Conservation (phyloP, 768 basidiomycete genomes). For the Daedalea quercina region DNA sequence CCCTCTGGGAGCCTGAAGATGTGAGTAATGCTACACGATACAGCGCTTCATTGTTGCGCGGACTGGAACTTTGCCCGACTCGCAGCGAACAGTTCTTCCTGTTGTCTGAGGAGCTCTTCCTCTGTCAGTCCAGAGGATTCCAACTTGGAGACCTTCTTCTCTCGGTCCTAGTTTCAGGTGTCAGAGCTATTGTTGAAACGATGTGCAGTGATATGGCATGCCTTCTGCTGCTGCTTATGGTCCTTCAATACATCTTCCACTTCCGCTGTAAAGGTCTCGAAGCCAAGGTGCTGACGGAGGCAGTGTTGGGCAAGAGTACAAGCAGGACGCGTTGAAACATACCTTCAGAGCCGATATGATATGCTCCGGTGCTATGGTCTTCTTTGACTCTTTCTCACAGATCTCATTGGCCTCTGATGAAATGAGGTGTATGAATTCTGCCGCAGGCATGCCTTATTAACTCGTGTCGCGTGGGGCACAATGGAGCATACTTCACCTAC, state of each 20-base stretch:
- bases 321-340: slow-evolving; percentile 13
- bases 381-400: slow-evolving; percentile 96
- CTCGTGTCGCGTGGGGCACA: neutral
- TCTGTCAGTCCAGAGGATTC: slow-evolving; percentile 85
- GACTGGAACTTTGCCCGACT: slow-evolving; percentile 77
- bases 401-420: slow-evolving; percentile 98
- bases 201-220: slow-evolving; percentile 26
- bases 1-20: slow-evolving; percentile 1
- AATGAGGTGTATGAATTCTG: slow-evolving; percentile 97
- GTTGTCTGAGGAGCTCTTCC: slow-evolving; percentile 81
- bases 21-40: neutral
- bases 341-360: slow-evolving; percentile 90
- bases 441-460: neutral
- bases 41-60: slow-evolving; percentile 37
- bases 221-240: slow-evolving; percentile 95
- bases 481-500: slow-evolving; percentile 70
- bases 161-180: slow-evolving; percentile 55
- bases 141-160: slow-evolving; percentile 88
- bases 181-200: neutral
- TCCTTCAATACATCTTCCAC: slow-evolving; percentile 92
- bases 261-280: slow-evolving; percentile 84
- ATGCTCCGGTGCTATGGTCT: slow-evolving; percentile 98
- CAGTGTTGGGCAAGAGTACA: neutral
- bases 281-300: slow-evolving; percentile 72
- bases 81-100: slow-evolving; percentile 90